Evolutionary conservation across 495 filamentous ascomycete species (phyloP).

Genomic region (Penicillium flavigenum): DNA sequence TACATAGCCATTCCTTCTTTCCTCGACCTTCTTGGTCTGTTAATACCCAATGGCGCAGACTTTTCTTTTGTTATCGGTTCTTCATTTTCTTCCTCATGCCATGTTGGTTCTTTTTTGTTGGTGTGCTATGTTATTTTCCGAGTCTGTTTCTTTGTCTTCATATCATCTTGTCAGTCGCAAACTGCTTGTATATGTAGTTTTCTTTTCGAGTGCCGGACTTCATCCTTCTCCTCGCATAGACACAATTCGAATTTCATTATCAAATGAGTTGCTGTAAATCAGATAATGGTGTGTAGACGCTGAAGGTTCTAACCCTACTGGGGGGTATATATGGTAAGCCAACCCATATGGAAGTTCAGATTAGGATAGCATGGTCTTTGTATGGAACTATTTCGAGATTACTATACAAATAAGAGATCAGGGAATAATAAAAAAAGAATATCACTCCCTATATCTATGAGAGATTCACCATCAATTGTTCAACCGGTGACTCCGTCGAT

Average conservation of each 20-base stretch:
- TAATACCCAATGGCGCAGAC: slow-evolving; percentile 31
- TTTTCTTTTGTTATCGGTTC: slow-evolving; percentile 12
- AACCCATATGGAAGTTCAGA: not conserved
- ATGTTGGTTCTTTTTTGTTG: slow-evolving; percentile 4
- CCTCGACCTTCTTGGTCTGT: slow-evolving; percentile 16
- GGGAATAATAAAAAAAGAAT: not conserved
- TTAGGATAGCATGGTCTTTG: not conserved
- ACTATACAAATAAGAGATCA: not conserved
- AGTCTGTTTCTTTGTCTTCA: slow-evolving; percentile 4
- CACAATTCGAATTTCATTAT: not conserved
- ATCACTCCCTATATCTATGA: not conserved
- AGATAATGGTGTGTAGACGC: not conserved
- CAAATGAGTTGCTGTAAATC: too few species aligned
- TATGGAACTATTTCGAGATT: not conserved
- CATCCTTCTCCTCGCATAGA: not conserved
- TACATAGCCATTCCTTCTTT: slow-evolving; percentile 26
- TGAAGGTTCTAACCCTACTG: not conserved
- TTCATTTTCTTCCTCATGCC: not conserved
- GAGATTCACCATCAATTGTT: not conserved
- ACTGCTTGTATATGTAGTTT: slow-evolving; percentile 4
- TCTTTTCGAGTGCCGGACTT: not conserved
- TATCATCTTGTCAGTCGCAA: not conserved
- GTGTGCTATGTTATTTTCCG: slow-evolving; percentile 5
- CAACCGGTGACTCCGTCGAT: not conserved
- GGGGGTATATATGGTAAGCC: not conserved